Base-by-base conservation (phyloP, 2,329 filamentous ascomycete species). In the Anthostomella pinea region DNA sequence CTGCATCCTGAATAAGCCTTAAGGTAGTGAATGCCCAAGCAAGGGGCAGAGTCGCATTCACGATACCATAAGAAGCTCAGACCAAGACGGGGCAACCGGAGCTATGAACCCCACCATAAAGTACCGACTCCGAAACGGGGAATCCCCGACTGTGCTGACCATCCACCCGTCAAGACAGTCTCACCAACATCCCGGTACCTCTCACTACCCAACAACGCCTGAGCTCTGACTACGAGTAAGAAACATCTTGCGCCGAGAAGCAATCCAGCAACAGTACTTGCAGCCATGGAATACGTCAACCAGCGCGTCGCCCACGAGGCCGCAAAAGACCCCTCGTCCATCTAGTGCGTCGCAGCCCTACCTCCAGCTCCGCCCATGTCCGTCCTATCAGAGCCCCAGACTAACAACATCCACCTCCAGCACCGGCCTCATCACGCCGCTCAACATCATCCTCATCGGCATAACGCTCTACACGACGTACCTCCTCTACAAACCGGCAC, bases 361-460 rank as follows among this genome's bases (percentile, higher is more conserved):
- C n/a, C 19, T 33, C 28, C 17, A 26, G 15, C 13, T 4, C 21
- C n/a, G 3, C 19, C 15, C 30, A 4, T 24, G 11, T 32, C n/a
- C n/a, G n/a, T n/a, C n/a, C n/a, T n/a, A n/a, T n/a, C n/a, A n/a
- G n/a, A n/a, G n/a, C n/a, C n/a, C n/a, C n/a, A n/a, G n/a, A 24
- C 43, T 37, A 33, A 42, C 38, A 21, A 11, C 7, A 22, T 5
- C 23, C 11, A 13, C 20, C 19, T 23, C 29, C 49, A 72, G 63
- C 45, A 58, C 65, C 52, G 60, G 64, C 39, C 48, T 83, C 57
- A 48, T 75, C 46, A 82, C 79, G 0, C 80, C 81, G 4, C 70
- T 84, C 54, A 85, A 85, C 67, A 44, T 76, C 43, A 62, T 83
- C 58, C 73, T 85, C 51, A 53, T 76, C 53, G 64, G 65, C 51